A percentile compares a stretch with the other conserved stretches of the same genome.
Evolutionary conservation across 2,329 filamentous ascomycete species (phyloP).

Genomic region (Neofusicoccum parvum): DNA sequence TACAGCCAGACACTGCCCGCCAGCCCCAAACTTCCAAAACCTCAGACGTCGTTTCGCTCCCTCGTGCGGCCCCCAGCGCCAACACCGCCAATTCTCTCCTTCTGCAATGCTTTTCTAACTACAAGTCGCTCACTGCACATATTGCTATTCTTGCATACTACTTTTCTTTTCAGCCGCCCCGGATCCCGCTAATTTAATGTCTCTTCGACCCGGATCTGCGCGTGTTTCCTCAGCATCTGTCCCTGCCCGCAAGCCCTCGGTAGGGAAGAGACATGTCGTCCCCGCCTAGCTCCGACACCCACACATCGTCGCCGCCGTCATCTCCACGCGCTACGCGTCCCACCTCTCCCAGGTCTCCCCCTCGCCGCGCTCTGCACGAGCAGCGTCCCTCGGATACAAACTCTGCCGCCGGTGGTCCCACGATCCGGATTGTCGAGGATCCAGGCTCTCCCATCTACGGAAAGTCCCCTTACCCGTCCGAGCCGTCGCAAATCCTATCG

Average conservation of each 20-base stretch:
- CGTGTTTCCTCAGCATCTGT: constrained; percentile 2
- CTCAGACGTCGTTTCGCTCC: constrained; percentile 14
- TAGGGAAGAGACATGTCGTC: constrained; percentile 20
- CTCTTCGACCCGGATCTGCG: constrained; percentile 18
- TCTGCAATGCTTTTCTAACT: constrained; percentile 17
- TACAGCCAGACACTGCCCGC: constrained; percentile 17
- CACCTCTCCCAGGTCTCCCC: constrained; percentile 34
- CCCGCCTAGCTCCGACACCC: background rate
- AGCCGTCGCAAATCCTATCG: constrained; percentile 41
- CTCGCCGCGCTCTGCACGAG: constrained; percentile 41
- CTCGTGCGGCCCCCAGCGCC: constrained; percentile 15
- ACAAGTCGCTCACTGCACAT: constrained; percentile 13
- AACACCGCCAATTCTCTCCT: constrained; percentile 8
- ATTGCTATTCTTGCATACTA: constrained; percentile 15
- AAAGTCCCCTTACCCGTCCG: constrained; percentile 43
- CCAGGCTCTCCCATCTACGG: constrained; percentile 38
- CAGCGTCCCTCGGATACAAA: constrained; percentile 40
- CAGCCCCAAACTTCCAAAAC: constrained; percentile 10
- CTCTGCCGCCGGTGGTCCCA: constrained; percentile 36
- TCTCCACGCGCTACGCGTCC: constrained; percentile 6
- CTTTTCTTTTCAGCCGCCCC: constrained; percentile 6
- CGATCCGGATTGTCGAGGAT: constrained; percentile 45
- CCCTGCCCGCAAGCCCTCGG: background rate
- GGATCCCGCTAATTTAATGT: constrained; percentile 20
- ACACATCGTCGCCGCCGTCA: constrained; percentile 9